These are phyloP conservation scores for Micractinium conductrix DNA, from an alignment of 139 green algal species.

Conservation along the genomic window DNA sequence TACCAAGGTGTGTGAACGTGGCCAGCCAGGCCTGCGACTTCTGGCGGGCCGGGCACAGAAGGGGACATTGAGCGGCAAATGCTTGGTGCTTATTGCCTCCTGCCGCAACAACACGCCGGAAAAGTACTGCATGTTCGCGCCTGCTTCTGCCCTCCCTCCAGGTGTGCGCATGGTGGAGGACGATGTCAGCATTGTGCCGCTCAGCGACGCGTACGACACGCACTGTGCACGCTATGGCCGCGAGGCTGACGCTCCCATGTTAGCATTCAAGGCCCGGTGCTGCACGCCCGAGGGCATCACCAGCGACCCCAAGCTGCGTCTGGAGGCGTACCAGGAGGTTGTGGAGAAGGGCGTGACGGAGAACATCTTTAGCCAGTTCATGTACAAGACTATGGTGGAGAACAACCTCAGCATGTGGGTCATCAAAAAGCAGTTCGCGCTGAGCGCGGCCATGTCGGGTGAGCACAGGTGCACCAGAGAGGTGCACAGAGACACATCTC, in stretches of 20 bases:
- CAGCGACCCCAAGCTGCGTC: background rate
- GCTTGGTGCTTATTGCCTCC: no score
- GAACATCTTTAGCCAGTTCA: conserved; percentile 95
- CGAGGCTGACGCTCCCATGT: conserved; percentile 92
- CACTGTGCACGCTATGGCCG: conserved; percentile 91
- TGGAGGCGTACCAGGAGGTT: conserved; percentile 73
- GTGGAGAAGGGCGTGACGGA: conserved; percentile 82
- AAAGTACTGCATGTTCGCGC: no score
- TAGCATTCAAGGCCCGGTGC: conserved; percentile 87
- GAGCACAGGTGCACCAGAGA: no score
- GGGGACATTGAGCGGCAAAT: no score
- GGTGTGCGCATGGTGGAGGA: conserved; percentile 92
- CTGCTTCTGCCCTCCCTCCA: background rate
- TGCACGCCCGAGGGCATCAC: conserved; percentile 40
- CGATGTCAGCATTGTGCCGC: conserved; percentile 80
- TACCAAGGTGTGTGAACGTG: background rate
- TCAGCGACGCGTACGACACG: conserved; percentile 93
- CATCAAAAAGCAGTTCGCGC: conserved; percentile 95
- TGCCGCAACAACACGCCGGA: no score
- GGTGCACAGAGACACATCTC: no score
- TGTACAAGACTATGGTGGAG: conserved; percentile 96
- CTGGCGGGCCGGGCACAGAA: no score
- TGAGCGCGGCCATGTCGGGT: conserved; percentile 68
- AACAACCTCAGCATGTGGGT: conserved; percentile 88
- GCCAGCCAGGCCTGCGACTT: no score